Evolutionary conservation across 129 eudicot genomes (phyloP), one percentile per base, ranked within the genome.

Genomic region (Centaurea solstitialis): DNA sequence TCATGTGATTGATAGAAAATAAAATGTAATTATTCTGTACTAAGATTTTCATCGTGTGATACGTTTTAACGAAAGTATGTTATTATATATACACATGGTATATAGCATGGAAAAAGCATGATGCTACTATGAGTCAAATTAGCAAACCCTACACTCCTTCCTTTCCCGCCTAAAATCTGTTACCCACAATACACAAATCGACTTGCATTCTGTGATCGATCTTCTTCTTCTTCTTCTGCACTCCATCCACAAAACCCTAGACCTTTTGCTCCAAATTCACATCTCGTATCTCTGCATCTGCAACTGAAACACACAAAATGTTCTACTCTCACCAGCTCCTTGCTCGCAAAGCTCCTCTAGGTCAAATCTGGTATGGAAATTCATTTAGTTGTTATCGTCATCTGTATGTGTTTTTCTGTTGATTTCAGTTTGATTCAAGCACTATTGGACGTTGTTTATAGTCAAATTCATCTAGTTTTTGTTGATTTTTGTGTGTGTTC

Each of bases 281-380:
- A 15, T 41, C 57, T 76, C 62, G 68, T 39, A 26, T n/a, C n/a
- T n/a, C n/a, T n/a, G n/a, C n/a, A 18, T 13, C 50, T 71, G 22
- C 75, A 71, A 71, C 75, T 23, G 13, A 21, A 41, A 30, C 69
- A 62, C n/a, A 30, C 70, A 57, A 47, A 53, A 93, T 96, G 99
- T 96, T 93, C 70, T 96, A 93, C 90, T 96, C 99, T 76, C 98
- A 88, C 68, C 99, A 96, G 89, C 90, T 96, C 3, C 93, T 96
- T 6, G 98, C 99, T 82, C 93, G 98, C 53, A 96, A 96, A 91
- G 98, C 97, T 85, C 97, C 99, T 37, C 91, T 96, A 5, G 99
- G 99, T 7, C 99, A 96, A 74, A 96, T 96, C 86, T 96, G 99
- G 99, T 96, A 77, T 5, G 76, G 26, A 30, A 78, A 0, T 1